Conservation (phyloP, 371 early-diverging fungal genomes). For the Sporodiniella umbellata region DNA sequence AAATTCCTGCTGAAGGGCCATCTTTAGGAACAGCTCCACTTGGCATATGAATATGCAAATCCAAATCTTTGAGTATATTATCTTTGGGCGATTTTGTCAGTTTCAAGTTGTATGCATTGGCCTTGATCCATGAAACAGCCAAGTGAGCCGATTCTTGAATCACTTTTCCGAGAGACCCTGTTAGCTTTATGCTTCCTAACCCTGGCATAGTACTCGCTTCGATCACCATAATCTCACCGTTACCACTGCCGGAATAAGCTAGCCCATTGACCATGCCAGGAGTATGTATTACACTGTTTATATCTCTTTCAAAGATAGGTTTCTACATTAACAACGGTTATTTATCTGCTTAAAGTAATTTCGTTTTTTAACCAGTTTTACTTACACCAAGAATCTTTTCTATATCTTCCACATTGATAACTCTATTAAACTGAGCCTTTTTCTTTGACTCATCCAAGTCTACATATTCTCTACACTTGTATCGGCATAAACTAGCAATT, state of each 20-base stretch:
- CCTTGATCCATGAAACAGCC: slow-evolving; percentile 76
- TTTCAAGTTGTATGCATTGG: slow-evolving; percentile 64
- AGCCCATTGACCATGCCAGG: slow-evolving; percentile 84
- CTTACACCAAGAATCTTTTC: slow-evolving; percentile 37
- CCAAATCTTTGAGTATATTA: slow-evolving; percentile 48
- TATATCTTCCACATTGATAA: slow-evolving; percentile 24
- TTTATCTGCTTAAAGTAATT: too few species aligned
- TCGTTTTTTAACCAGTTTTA: background rate
- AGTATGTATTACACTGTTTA: slow-evolving; percentile 50
- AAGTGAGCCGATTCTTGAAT: slow-evolving; percentile 85
- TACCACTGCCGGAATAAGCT: slow-evolving; percentile 76
- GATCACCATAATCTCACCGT: slow-evolving; percentile 76
- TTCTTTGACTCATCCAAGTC: slow-evolving; percentile 30
- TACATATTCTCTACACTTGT: slow-evolving; percentile 67
- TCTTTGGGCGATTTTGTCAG: slow-evolving; percentile 39
- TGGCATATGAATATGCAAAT: slow-evolving; percentile 86
- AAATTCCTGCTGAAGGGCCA: slow-evolving; percentile 74
- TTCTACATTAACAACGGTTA: too few species aligned
- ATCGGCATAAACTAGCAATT: slow-evolving; percentile 73
- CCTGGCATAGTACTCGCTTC: slow-evolving; percentile 82
- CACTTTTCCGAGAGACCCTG: slow-evolving; percentile 82
- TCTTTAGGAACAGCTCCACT: slow-evolving; percentile 84
- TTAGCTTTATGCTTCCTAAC: slow-evolving; percentile 63
- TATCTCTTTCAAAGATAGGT: slow-evolving; percentile 54
- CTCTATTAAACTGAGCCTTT: slow-evolving; percentile 3